Evolutionary conservation across 345 rosid genomes (phyloP), one percentile per base, ranked within the genome.

Genomic region (Citrus unshiu): DNA sequence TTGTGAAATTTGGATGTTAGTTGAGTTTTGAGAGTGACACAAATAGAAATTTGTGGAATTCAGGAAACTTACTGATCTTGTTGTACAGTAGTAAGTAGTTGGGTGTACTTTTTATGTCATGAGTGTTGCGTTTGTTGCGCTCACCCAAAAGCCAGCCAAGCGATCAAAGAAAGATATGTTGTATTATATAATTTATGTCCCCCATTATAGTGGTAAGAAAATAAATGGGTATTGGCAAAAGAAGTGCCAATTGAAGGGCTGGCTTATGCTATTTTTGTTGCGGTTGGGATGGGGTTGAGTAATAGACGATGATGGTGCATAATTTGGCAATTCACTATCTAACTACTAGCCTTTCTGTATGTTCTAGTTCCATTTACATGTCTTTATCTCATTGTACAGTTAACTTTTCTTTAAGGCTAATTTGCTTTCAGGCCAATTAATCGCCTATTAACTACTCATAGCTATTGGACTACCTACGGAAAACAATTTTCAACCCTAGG

Each of bases 11-110:
- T 81, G 87, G 76, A 79, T 37, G 86, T 85, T 83, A 80, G 91
- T 82, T 86, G 89, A 69, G 70, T 51, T 13, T 68, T 79, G 89
- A 87, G 70, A 69, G 83, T 13, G 87, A 86, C 85, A 25, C 49
- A 19, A 4, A 2, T 19, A 64, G 16, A 60, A 22, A 75, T 51
- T 60, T 35, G 78, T 59, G 75, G 68, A 57, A 82, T 80, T 66
- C 59, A 22, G 51, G 73, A 62, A 60, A 75, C 46, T 78, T 39
- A 19, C 75, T 27, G 40, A 68, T 64, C 57, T 2, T 68, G 24
- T 56, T 56, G 32, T 54, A 34, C 64, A 66, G 25, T 27, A 32
- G 0, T 30, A 0, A 46, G 22, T 40, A 24, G 56, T 21, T 21
- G 10, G 22, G 21, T 66, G 21, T 16, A 3, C 43, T 7, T 18